Evolutionary conservation across 129 eudicot genomes (phyloP), one percentile per base, ranked within the genome.

Genomic region (Scalesia atractyloides): DNA sequence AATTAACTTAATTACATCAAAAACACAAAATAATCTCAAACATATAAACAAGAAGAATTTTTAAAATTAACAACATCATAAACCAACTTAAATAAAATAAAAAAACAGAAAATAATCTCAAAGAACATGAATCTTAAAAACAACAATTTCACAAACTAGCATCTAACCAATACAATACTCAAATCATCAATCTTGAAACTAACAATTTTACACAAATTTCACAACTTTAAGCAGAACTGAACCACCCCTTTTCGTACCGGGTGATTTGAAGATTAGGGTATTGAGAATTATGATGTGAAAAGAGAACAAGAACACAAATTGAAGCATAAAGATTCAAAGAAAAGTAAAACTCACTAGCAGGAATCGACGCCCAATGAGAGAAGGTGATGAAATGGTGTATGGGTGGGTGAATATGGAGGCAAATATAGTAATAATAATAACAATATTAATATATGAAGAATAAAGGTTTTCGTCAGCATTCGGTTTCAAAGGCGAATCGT

Each of bases 251-350:
- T 54, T 43, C 0, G 16, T 17, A 36, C 41, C 41, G 44, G 64
- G 19, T 17, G 0, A 65, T 65, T 65, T 75, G 61, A 67, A 41
- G 67, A 66, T 54, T 41, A 77, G 81, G 76, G 81, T 62, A 49
- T 37, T 2, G 13, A 50, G 2, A 77, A 3, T 46, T 46, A 12
- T 0, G 22, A 61, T 0, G 15, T n/a, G 3, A 12, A 26, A 44
- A 37, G 22, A 18, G 37, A 67, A 39, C 70, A 69, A 76, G 75
- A 76, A 69, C 59, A 50, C 17, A 48, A 33, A 12, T 49, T 49
- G 34, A 57, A 47, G 30, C 9, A 13, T 48, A 12, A n/a, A 4
- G 18, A 43, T 10, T 62, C 3, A 37, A 36, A 63, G 12, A 69
- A 34, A 5, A 5, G 69, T 24, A 51, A 62, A 22, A 44, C 43